These are phyloP conservation scores for Cudoniella acicularis DNA, from an alignment of 495 filamentous ascomycete genomes.

Conservation along the genomic window DNA sequence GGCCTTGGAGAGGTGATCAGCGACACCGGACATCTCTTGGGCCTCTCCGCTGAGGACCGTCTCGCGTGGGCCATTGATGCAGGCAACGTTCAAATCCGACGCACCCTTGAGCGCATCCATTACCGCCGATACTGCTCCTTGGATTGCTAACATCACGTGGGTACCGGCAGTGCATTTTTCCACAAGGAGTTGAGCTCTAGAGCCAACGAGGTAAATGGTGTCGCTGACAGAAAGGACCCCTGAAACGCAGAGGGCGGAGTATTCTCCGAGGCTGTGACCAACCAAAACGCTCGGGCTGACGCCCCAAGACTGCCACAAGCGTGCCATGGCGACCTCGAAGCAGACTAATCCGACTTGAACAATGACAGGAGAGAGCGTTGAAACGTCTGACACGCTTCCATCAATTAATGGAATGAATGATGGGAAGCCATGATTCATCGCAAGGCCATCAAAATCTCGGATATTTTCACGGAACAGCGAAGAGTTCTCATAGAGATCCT, in stretches of 20 bases:
- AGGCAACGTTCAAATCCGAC: conserved; percentile 45
- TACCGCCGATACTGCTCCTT: conserved; percentile 39
- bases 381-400: conserved; percentile 52
- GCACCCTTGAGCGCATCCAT: conserved; percentile 36
- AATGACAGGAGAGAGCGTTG: conserved; percentile 65
- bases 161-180: conserved; percentile 67
- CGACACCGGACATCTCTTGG: conserved; percentile 51
- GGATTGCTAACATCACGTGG: conserved; percentile 63
- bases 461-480: conserved; percentile 68
- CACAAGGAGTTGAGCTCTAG: conserved; percentile 70
- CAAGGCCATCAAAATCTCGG: conserved; percentile 65
- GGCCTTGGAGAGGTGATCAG: conserved; percentile 51
- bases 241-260: conserved; percentile 61
- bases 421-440: conserved; percentile 64
- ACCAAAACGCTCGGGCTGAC: conserved; percentile 72
- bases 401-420: conserved; percentile 66
- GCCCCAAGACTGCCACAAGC: conserved; percentile 77
- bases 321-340: conserved; percentile 81
- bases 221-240: conserved; percentile 54
- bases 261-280: conserved; percentile 61
- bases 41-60: conserved; percentile 58
- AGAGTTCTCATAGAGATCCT: conserved; percentile 62
- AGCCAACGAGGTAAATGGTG: conserved; percentile 70
- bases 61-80: conserved; percentile 58
- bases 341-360: conserved; percentile 75